A percentile compares a stretch with the other conserved stretches of the same genome.
phyloP scores from a whole-genome alignment of 441 rosid species.

The Euphorbia celastroides region DNA sequence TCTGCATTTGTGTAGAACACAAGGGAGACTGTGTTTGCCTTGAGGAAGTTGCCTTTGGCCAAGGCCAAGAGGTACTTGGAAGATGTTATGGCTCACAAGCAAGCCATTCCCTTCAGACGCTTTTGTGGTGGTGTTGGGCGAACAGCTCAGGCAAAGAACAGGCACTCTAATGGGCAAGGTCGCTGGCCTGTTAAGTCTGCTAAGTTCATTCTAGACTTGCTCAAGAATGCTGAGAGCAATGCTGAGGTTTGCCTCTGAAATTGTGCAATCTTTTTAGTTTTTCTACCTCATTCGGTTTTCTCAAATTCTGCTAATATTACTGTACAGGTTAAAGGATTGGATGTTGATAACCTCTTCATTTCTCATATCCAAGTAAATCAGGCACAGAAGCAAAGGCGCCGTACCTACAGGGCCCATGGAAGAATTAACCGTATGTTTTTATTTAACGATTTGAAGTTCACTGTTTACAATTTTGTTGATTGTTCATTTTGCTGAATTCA shows the following conservation, averaged over 20 bases:
- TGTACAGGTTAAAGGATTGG: constrained; percentile 86
- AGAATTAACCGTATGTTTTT: constrained; percentile 79
- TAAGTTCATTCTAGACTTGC: constrained; percentile 71
- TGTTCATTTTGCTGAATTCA: not conserved
- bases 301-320: not conserved
- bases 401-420: constrained; percentile 94
- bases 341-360: constrained; percentile 71
- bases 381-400: constrained; percentile 89
- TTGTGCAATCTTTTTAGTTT: too few relatives aligned
- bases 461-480: not conserved
- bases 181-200: constrained; percentile 97
- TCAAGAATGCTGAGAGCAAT: constrained; percentile 94
- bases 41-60: constrained; percentile 60
- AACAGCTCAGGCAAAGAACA: constrained; percentile 95
- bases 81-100: constrained; percentile 95
- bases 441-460: not conserved
- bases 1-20: constrained; percentile 44
- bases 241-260: constrained; percentile 48
- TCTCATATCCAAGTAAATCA: constrained; percentile 96
- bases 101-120: constrained; percentile 92
- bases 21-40: constrained; percentile 78
- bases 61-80: constrained; percentile 95
- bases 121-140: constrained; percentile 95
- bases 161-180: constrained; percentile 95
- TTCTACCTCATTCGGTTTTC: not conserved